Evolutionary conservation across 116 monocot species (phyloP), one percentile per base, ranked within the genome.

Genomic region (Posidonia oceanica): DNA sequence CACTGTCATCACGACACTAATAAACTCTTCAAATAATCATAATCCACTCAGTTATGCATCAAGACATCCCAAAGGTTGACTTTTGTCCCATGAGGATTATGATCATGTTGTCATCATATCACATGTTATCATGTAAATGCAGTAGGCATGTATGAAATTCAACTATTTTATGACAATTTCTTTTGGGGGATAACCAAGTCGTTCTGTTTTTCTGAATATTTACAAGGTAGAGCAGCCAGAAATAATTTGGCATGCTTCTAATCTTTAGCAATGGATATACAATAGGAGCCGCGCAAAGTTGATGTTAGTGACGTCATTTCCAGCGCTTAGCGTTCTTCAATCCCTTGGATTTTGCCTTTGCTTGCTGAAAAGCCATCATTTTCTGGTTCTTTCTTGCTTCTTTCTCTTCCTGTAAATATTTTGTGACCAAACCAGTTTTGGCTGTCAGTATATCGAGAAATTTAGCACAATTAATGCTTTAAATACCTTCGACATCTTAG

Each of bases 401-500:
- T 83, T 90, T 99, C 81, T 90, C 93, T 39, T 88, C 93, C 97
- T 97, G 84, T 39, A 66, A 52, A 60, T n/a, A 21, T 17, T 60
- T 51, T 14, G 16, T 52, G 14, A 62, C 62, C 21, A 61, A 51
- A 41, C 3, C 15, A 54, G 67, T 22, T 18, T 17, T n/a, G 16
- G 15, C 38, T 4, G 38, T 18, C 36, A 4, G 10, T 59, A 2
- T 16, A 8, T 21, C 7, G 54, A 64, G 61, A 6, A 18, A 63
- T 42, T 55, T 42, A 38, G 37, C 23, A 52, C 4, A 55, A 54
- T 54, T 42, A 69, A 13, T 29, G 12, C 16, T 52, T 13, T 40
- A 41, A 52, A 72, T 66, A 97, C 98, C 98, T 98, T 93, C 63
- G 93, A 98, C 98, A 98, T 98, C 75, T 93, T 98, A 17, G 98